These are phyloP conservation scores for Quercus robur DNA, from an alignment of 306 rosid species.

Conservation along the genomic window DNA sequence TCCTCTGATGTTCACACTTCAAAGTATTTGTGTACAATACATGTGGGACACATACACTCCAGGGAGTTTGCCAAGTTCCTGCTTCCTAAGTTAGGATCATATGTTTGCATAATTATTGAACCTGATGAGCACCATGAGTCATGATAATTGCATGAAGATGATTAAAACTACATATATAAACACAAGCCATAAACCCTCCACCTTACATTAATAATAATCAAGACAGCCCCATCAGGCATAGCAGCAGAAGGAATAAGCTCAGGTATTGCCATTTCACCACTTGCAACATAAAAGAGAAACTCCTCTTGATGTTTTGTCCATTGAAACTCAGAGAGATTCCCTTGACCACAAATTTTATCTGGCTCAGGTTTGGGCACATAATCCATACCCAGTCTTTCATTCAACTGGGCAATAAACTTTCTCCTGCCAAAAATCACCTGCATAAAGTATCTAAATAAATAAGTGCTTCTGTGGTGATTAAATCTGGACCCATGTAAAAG, in stretches of 20 bases:
- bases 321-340: slow-evolving; percentile 3
- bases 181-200: neutral
- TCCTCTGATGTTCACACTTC: no score
- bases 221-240: slow-evolving; percentile 22
- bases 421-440: slow-evolving; percentile 28
- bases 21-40: no score
- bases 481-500: neutral
- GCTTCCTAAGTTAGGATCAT: neutral
- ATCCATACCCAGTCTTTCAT: slow-evolving; percentile 17
- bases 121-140: neutral
- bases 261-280: slow-evolving; percentile 19
- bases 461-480: neutral
- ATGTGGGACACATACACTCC: no score
- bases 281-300: slow-evolving; percentile 27
- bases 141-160: neutral
- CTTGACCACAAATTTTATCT: slow-evolving; percentile 4
- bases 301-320: slow-evolving; percentile 20
- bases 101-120: neutral
- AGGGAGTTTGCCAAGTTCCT: no score
- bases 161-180: neutral
- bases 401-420: slow-evolving; percentile 44
- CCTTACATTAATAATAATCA: slow-evolving; percentile 35
- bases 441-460: neutral
- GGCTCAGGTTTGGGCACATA: slow-evolving; percentile 4
- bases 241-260: slow-evolving; percentile 34